Evolutionary conservation across 1,284 basidiomycete genomes (phyloP).

Genomic region (Pseudozyma hubeiensis): DNA sequence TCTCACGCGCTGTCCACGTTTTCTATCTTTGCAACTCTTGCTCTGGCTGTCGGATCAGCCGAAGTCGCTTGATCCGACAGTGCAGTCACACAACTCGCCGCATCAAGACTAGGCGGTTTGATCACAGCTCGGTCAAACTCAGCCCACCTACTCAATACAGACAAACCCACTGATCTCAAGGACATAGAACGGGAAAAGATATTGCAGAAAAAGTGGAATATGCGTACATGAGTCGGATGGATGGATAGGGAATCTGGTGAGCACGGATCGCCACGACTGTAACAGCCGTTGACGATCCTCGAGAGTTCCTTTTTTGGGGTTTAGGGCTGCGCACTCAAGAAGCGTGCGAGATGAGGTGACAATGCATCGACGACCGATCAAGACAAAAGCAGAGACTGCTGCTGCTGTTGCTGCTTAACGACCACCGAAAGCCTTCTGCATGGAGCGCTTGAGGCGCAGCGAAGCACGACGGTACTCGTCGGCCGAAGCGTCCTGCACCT

Average conservation of each 20-base stretch:
- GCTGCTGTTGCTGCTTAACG: constrained; percentile 38
- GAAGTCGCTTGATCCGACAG: too few relatives aligned
- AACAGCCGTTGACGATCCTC: constrained; percentile 24
- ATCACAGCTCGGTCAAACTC: too few relatives aligned
- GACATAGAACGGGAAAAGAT: constrained; percentile 40
- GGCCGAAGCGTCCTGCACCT: constrained; percentile 65
- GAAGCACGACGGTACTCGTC: constrained; percentile 67
- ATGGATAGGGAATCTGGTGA: constrained; percentile 32
- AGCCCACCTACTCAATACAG: too few relatives aligned
- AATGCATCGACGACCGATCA: constrained; percentile 10
- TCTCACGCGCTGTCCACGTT: too few relatives aligned
- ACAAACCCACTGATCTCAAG: background rate
- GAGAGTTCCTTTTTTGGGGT: constrained; percentile 36
- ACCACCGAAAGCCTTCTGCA: constrained; percentile 67
- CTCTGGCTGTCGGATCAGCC: background rate
- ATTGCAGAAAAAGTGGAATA: constrained; percentile 42
- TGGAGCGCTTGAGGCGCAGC: constrained; percentile 66
- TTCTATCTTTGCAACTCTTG: too few relatives aligned
- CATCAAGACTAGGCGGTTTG: too few relatives aligned
- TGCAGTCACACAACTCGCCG: too few relatives aligned
- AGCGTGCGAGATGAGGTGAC: constrained; percentile 5
- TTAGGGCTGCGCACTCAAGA: constrained; percentile 2
- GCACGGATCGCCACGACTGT: constrained; percentile 26
- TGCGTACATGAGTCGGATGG: constrained; percentile 48
- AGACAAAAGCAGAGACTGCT: constrained; percentile 5